Evolutionary conservation across 1,284 basidiomycete genomes (phyloP).

Genomic region (Stereum hirsutum): DNA sequence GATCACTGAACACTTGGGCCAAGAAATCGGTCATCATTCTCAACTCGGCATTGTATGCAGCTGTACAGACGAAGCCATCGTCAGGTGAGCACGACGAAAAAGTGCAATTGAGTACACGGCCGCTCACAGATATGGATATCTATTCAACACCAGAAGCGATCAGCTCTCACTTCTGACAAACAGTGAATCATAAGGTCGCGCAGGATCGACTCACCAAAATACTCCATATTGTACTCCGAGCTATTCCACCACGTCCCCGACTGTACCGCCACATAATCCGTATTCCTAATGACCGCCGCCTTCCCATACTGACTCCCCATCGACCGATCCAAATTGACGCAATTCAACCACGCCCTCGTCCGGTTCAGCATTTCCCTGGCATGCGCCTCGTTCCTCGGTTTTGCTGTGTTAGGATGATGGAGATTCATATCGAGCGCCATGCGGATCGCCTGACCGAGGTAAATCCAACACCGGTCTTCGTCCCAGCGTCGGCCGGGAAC

Average conservation of each 20-base stretch:
- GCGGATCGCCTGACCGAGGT: constrained; percentile 71
- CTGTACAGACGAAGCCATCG: constrained; percentile 71
- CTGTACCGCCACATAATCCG: constrained; percentile 70
- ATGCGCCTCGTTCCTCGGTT: constrained; percentile 60
- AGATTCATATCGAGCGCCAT: constrained; percentile 80
- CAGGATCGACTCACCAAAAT: no score
- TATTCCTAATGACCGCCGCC: constrained; percentile 61
- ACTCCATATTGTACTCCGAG: constrained; percentile 54
- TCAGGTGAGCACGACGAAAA: no score
- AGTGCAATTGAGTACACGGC: no score
- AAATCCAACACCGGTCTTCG: constrained; percentile 73
- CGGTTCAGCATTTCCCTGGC: constrained; percentile 80
- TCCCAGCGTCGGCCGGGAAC: constrained; percentile 68
- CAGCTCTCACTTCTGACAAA: no score
- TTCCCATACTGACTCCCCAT: constrained; percentile 81
- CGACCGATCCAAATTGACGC: constrained; percentile 78
- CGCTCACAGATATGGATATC: no score
- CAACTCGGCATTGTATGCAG: constrained; percentile 65
- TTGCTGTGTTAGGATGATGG: constrained; percentile 63
- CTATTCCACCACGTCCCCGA: constrained; percentile 68
- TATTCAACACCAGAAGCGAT: no score
- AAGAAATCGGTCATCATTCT: constrained; percentile 54
- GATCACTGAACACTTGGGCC: constrained; percentile 59
- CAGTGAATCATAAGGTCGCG: no score
- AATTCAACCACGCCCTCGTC: constrained; percentile 82